Evolutionary conservation across 78 protist genomes (phyloP), one percentile per base, ranked within the genome.

Genomic region (Anaeramoeba flamelloides): DNA sequence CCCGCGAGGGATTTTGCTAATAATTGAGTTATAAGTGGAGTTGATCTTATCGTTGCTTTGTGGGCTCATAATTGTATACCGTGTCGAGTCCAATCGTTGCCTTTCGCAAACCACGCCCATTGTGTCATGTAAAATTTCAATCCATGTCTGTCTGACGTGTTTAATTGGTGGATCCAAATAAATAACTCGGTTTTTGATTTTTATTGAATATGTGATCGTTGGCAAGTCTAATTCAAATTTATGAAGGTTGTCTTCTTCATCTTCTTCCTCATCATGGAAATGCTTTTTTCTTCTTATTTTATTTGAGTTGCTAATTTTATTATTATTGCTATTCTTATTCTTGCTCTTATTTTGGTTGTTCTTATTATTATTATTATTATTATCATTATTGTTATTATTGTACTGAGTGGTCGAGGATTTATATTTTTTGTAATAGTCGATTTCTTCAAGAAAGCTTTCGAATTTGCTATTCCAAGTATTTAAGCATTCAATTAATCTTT

Each of bases 151-250:
- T 39, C 97, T 85, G 17, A 92, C 92, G 38, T 39, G 69, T 83
- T 90, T 92, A 4, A 90, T 34, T 30, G 94, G 94, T 75, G 95
- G 94, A 3, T 90, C 89, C 39, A 91, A 32, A 77, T 36, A 38
- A 82, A 93, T 79, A 37, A 80, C 83, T 53, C 87, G 78, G 81
- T 92, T 86, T 80, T 86, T 81, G 39, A 93, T 75, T 74, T 53
- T 80, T 31, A 93, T 82, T 75, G 90, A 91, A 41, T 81, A 90
- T 38, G 74, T 40, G 1, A 89, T 53, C 74, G 87, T 83, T 36
- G 86, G 40, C 41, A 41, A 32, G 39, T 30, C 75, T n/a, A 41
- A 3, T 31, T 39, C 65, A 12, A 69, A 40, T 17, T 75, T 75
- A 3, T 75, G 26, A 39, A 39, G 75, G 1, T 75, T 65, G 2